Base-by-base conservation (phyloP, 805 yeast genomes). In the Gaillardinia entomophila region DNA sequence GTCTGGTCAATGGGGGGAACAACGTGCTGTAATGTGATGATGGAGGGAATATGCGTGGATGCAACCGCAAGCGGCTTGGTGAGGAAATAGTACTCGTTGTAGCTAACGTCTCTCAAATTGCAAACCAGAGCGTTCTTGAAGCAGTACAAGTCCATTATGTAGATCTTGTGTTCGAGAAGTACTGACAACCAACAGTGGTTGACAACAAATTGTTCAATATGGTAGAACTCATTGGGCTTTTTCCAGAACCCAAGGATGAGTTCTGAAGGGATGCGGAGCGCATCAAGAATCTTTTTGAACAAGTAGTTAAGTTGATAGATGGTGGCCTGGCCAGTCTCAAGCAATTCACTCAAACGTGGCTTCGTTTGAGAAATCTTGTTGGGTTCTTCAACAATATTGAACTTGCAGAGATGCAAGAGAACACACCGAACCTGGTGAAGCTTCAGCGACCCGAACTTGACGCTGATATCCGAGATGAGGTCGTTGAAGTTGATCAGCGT, bases 141-240 rank as follows among this genome's bases (percentile, higher is more conserved):
- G 46, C 51, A 69, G 57, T 36, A 66, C 57, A 45, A 68, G 53
- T 90, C 98, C 38, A 90, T 56, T 39, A 92, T 69, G 38, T 90
- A 66, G 76, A 89, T 88, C 51, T 83, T 82, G 25, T 79, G 79
- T 38, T 85, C 81, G 12, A 88, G 57, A 23, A 82, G 54, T 1
- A 88, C 78, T 1, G 95, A 77, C 34, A 87, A 70, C 98, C 98
- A 92, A 34, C 84, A 77, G 57, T 92, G 98, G 48, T 88, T 86
- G 24, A 79, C 41, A 68, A 72, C 68, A 28, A 69, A 67, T 27
- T 76, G 68, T 37, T 67, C 71, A 37, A 62, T 62, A 37, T 66
- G 74, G 38, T 72, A 71, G 30, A 68, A 61, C 33, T 71, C 79
- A 40, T 78, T 78, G 6, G 96, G 95, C 16, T 79, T 74, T 51